Base-by-base conservation (phyloP, 306 rosid genomes). In the Prunus davidiana region DNA sequence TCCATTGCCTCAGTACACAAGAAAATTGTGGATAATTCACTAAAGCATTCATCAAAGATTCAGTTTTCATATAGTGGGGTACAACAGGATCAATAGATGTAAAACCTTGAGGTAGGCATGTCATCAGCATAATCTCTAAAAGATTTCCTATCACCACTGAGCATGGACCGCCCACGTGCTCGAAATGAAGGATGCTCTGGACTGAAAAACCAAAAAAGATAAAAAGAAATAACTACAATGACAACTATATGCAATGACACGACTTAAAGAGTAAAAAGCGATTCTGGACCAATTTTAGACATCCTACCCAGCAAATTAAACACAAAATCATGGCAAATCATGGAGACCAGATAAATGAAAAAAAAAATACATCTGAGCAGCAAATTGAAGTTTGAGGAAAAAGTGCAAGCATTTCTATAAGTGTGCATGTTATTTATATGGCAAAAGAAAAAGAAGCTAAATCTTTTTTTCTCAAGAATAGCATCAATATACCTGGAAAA, bases 131-230 rank as follows among this genome's bases (percentile, higher is more conserved):
- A 96, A 72, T 86, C 98, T 91, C 88, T 84, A 83, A 92, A 88
- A 72, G 88, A 64, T 79, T 89, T 84, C 90, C 91, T 84, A 81
- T 89, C 98, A 82, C 99, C 98, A 80, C 99, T 84, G 79, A 96
- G 99, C 89, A 96, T 86, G 79, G 99, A 96, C 82, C 90, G 92
- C 43, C 88, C 96, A 76, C 96, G 97, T 74, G 90, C 91, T 81
- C 90, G 92, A 66, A 89, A 77, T 64, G 96, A 96, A 73, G 99
- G 98, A 80, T 96, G 98, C 82, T 96, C 99, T 74, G 98, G 98
- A 91, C 99, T 96, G 97, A 83, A 88, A 85, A 82, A 77, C 67
- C 76, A 79, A 49, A 78, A 75, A 81, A 50, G 12, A 64, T 0
- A 30, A 30, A 73, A 68, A 71, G 63, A 56, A 45, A 50, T 28